A percentile compares a stretch with the other conserved stretches of the same genome.
phyloP scores from a whole-genome alignment of 2,329 filamentous ascomycete species.

The Colletotrichum sp. region DNA sequence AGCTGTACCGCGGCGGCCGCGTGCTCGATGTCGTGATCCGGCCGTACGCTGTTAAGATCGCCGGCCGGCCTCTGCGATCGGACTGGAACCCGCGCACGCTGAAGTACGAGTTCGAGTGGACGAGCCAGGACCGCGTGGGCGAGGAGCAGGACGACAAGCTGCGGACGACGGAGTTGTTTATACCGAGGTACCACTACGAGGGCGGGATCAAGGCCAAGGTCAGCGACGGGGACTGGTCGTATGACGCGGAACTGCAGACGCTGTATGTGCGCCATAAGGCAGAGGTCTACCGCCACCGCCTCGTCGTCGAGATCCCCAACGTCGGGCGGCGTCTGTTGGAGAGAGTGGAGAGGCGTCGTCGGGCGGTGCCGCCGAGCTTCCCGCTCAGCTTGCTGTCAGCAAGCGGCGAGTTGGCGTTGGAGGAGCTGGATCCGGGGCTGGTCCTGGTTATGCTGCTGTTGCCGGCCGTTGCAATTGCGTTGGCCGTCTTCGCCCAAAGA shows the following conservation, averaged over 20 bases:
- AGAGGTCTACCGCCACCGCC: constrained; percentile 17
- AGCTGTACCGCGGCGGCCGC: constrained; percentile 41
- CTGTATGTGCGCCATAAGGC: constrained; percentile 27
- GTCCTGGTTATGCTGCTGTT: neutral
- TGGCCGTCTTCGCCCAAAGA: neutral
- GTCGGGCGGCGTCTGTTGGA: constrained; percentile 24
- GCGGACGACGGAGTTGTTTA: constrained; percentile 40
- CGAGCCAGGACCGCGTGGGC: neutral
- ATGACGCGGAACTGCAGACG: constrained; percentile 31
- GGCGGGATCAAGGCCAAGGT: constrained; percentile 28
- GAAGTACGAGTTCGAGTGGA: constrained; percentile 38
- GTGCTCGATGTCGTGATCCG: constrained; percentile 43
- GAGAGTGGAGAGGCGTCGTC: constrained; percentile 11
- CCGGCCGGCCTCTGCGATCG: constrained; percentile 36
- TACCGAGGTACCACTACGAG: constrained; percentile 42
- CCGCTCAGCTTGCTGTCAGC: constrained; percentile 4
- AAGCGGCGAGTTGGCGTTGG: constrained; percentile 1
- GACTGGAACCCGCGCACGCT: constrained; percentile 38
- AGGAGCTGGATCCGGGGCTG: constrained; percentile 1
- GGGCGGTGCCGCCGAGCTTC: constrained; percentile 4
- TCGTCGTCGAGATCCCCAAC: constrained; percentile 28
- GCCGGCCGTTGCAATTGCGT: neutral
- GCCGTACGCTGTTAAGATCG: constrained; percentile 44
- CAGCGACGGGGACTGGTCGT: constrained; percentile 33
- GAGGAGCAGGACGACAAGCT: constrained; percentile 18